Conservation (phyloP, 129 eudicot species). For the Chrysanthemum lavandulifolium region DNA sequence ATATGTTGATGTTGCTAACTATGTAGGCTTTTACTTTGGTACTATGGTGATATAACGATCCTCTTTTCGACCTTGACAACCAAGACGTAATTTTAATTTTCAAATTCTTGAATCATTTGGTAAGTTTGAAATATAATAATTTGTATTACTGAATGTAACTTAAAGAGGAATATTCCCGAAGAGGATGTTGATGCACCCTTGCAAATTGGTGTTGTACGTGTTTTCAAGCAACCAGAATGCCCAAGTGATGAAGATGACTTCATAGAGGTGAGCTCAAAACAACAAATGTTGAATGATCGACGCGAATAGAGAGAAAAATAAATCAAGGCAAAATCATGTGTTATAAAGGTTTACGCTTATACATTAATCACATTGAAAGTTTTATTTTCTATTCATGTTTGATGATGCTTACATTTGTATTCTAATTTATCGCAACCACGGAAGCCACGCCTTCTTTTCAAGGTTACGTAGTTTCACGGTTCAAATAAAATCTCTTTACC, state of each 20-base stretch:
- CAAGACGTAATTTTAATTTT: too few relatives aligned
- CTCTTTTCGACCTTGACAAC: too few relatives aligned
- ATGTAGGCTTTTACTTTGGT: too few relatives aligned
- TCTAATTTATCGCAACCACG: constrained; percentile 44
- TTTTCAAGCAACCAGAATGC: constrained; percentile 77
- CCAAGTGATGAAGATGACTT: constrained; percentile 97
- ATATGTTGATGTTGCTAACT: too few relatives aligned
- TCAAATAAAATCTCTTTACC: constrained; percentile 30
- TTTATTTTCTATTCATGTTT: background rate
- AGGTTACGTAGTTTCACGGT: constrained; percentile 26
- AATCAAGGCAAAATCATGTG: constrained; percentile 66
- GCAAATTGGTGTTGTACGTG: constrained; percentile 89
- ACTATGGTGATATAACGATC: too few relatives aligned
- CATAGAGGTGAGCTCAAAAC: constrained; percentile 92
- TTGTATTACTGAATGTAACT: constrained; percentile 60
- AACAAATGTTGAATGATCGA: constrained; percentile 92
- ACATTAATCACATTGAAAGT: background rate
- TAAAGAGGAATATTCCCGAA: constrained; percentile 64
- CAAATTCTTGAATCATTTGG: too few relatives aligned
- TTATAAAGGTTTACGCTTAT: constrained; percentile 45
- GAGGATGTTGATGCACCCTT: constrained; percentile 90
- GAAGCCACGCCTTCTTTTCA: constrained; percentile 48
- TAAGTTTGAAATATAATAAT: too few relatives aligned
- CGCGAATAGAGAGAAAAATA: constrained; percentile 94
- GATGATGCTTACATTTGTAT: background rate